Base-by-base conservation (phyloP, 116 monocot species). In the Iris pallida region DNA sequence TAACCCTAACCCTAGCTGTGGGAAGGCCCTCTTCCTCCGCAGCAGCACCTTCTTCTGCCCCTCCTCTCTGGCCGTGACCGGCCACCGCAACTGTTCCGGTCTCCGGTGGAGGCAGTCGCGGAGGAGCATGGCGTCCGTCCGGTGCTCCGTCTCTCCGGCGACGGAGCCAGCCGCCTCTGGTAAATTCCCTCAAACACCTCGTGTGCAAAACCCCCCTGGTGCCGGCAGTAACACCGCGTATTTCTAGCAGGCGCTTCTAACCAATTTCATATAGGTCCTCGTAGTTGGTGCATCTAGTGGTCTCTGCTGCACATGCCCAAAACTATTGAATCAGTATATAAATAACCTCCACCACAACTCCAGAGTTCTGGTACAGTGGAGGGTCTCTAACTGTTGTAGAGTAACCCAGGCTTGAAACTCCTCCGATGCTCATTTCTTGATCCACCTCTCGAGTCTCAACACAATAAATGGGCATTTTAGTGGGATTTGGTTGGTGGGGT, bases 131-230 rank as follows among this genome's bases (percentile, higher is more conserved):
- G 71, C 64, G 2, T 59, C 47, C 16, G 63, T 75, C 7, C 65
- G 53, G 2, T 86, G 86, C 59, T 90, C 90, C 4, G 73, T 72
- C 10, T 81, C 90, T 65, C 71, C 81, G 41, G 66, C 74, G 0
- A 71, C 76, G 48, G 85, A 82, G 53, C 49, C 30, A 53, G 54
- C 85, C 44, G 71, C 71, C 17, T 68, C 82, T 40, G 88, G 85
- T 81, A 57, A 18, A 52, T 73, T 43, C 17, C 20, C 0, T 42
- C 14, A 40, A 12, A 5, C 14, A 46, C 12, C 45, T 47, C 10
- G 20, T 48, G 59, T 45, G 0, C 18, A 55, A 3, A 49, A 10
- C 47, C 8, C 40, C 13, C 42, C 41, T 4, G 16, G 30, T 64
- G 9, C 20, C 0, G 55, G 9, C 6, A n/a, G 57, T 53, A 10